A percentile compares a stretch with the other conserved stretches of the same genome.
These are phyloP conservation scores for Xylaria telfairii DNA, from an alignment of 495 filamentous ascomycete genomes.

Conservation along the genomic window DNA sequence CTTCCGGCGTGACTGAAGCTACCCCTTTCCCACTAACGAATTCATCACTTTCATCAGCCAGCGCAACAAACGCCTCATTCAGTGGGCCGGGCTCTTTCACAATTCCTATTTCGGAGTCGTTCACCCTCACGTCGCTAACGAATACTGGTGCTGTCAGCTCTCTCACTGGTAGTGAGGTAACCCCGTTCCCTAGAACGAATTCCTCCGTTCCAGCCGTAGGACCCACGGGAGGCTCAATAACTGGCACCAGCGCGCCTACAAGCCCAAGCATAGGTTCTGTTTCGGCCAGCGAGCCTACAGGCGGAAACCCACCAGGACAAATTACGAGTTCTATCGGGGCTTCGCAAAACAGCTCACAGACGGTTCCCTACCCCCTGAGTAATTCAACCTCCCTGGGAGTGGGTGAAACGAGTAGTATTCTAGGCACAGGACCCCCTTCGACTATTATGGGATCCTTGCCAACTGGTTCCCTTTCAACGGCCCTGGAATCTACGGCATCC, in stretches of 20 bases:
- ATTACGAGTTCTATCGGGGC: background rate
- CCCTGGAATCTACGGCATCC: background rate
- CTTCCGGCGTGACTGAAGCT: background rate
- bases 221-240: constrained; percentile 23
- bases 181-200: constrained; percentile 41
- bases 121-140: constrained; percentile 17
- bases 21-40: constrained; percentile 31
- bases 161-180: constrained; percentile 10
- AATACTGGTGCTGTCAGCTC: background rate
- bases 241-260: constrained; percentile 10
- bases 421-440: constrained; percentile 17
- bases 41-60: constrained; percentile 18
- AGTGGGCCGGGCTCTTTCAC: background rate
- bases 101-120: constrained; percentile 17
- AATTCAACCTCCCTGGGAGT: constrained; percentile 24
- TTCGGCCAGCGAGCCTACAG: background rate
- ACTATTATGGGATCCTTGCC: constrained; percentile 5
- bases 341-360: constrained; percentile 24
- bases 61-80: constrained; percentile 11
- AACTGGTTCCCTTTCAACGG: background rate
- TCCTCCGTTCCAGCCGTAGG: constrained; percentile 28
- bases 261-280: background rate
- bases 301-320: constrained; percentile 1
- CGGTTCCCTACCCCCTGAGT: constrained; percentile 27
- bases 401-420: constrained; percentile 23